Conservation (phyloP, 805 yeast species). For the Helenozyma rhizophorensis region DNA sequence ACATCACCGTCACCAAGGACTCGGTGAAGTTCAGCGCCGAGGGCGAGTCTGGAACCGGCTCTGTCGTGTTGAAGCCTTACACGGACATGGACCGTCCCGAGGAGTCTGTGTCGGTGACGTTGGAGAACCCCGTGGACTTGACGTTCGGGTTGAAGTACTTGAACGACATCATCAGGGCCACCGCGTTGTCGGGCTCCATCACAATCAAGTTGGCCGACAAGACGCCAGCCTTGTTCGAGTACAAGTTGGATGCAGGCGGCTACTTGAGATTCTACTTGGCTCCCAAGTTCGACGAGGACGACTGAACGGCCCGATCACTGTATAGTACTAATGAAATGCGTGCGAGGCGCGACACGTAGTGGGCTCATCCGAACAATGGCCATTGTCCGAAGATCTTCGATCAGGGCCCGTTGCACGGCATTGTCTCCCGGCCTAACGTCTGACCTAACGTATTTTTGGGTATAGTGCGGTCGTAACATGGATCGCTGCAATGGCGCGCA, state of each 20-base stretch:
- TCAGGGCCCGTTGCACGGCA: too few relatives aligned
- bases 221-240: constrained; percentile 92
- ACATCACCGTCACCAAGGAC: constrained; percentile 84
- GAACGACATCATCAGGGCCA: constrained; percentile 87
- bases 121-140: constrained; percentile 82
- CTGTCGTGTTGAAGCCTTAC: constrained; percentile 78
- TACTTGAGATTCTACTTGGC: constrained; percentile 94
- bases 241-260: constrained; percentile 79
- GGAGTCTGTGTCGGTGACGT: constrained; percentile 66
- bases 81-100: constrained; percentile 79
- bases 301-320: constrained; percentile 24
- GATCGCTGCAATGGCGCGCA: too few relatives aligned
- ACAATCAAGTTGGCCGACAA: constrained; percentile 84
- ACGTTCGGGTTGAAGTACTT: constrained; percentile 91
- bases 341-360: too few relatives aligned
- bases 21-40: constrained; percentile 84
- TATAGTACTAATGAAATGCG: too few relatives aligned
- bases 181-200: constrained; percentile 69
- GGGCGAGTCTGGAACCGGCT: constrained; percentile 89
- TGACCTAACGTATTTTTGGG: too few relatives aligned
- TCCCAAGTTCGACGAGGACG: constrained; percentile 95
- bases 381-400: too few relatives aligned
- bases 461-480: too few relatives aligned
- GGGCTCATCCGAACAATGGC: too few relatives aligned
- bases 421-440: too few relatives aligned